These are phyloP conservation scores for Dendrobium officinale DNA, from an alignment of 106 monocot genomes.

Conservation along the genomic window DNA sequence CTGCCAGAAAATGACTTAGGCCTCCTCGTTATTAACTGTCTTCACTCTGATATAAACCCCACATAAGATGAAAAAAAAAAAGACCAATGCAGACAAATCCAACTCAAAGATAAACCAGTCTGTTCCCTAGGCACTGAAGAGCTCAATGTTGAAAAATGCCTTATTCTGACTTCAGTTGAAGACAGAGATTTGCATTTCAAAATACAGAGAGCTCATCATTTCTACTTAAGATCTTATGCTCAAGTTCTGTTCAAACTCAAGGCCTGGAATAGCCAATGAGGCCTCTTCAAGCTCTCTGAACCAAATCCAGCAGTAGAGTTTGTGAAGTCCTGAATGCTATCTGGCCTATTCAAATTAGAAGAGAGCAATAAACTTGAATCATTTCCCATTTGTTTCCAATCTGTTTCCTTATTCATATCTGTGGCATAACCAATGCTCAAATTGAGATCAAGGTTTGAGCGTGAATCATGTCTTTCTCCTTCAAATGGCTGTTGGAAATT, in stretches of 20 bases:
- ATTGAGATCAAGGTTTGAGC: conserved; percentile 35
- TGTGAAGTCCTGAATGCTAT: background rate
- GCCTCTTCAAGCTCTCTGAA: conserved; percentile 20
- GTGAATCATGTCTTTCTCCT: background rate
- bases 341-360: background rate
- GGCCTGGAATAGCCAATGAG: conserved; percentile 30
- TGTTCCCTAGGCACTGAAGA: background rate
- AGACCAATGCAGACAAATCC: background rate
- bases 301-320: background rate
- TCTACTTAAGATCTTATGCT: background rate
- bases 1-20: background rate
- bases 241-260: conserved; percentile 27
- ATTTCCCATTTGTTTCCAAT: conserved; percentile 4
- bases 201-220: too few species aligned
- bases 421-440: conserved; percentile 38
- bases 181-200: too few species aligned
- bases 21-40: background rate
- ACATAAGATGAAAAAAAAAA: background rate
- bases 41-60: background rate
- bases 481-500: background rate
- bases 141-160: background rate
- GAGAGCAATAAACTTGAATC: conserved; percentile 2
- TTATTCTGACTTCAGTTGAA: too few species aligned
- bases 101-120: background rate
- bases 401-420: conserved; percentile 19